Evolutionary conservation across 164 flowering plant genomes (phyloP), one percentile per base, ranked within the genome.

Genomic region (Litsea cubeba): DNA sequence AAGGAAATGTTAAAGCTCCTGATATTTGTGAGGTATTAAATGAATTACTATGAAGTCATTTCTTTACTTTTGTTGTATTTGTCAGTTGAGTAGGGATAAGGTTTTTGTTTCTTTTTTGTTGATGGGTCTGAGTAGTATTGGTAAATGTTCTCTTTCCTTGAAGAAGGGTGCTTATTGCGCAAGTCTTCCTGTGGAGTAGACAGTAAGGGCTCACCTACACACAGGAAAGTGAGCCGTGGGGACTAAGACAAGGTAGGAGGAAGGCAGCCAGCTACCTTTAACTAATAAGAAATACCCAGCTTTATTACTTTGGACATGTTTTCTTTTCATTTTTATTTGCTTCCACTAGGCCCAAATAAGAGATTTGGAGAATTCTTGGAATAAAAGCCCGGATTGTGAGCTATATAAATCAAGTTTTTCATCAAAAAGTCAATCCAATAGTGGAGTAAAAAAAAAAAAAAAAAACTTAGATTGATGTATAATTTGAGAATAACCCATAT

Each of bases 161-260:
- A 70, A 35, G n/a, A 49, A 15, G 68, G 22, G 62, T 79, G 78
- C 81, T 79, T 79, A 28, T 68, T 67, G 24, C 71, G 64, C 68
- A 86, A 20, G 82, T 18, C 73, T 72, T 73, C 65, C 50, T 70
- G 75, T 79, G 72, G 82, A 76, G 79, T 73, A 74, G 76, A 79
- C 74, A 71, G 64, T 65, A 76, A 76, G 79, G 71, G 79, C 72
- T 73, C 28, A 79, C 79, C 82, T 69, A 73, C 78, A 79, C 79
- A 65, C 8, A 65, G 70, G 81, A 74, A 72, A 14, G 71, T 51
- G 76, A 79, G 28, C 74, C 82, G 51, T 79, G 73, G 65, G 60
- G 60, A 68, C 64, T 32, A 79, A 76, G 82, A 67, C 22, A 64
- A 71, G 32, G 58, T 57, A 28, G 64, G 78, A 72, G 72, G 73